Evolutionary conservation across 306 rosid genomes (phyloP), one percentile per base, ranked within the genome.

Genomic region (Ormosia semicastrata): DNA sequence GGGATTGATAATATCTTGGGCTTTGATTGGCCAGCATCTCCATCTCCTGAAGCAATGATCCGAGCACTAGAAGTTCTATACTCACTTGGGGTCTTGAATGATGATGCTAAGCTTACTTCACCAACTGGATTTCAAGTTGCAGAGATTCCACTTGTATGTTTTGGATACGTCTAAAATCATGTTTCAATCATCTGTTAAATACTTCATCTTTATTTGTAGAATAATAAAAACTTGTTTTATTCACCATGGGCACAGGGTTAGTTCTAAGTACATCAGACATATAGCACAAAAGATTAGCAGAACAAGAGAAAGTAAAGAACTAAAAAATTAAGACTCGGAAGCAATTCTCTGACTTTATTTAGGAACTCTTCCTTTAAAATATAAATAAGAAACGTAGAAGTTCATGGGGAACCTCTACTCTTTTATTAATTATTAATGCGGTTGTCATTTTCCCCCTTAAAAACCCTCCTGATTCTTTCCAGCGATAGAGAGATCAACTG

Each of bases 1-100:
- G 99, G 99, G 75, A 91, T 95, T 68, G 99, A 95, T 87, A 95
- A 93, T 80, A 95, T 95, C 70, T 71, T 95, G 87, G 95, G 99
- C 82, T 95, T 95, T 88, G 97, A 95, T 81, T 95, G 97, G 99
- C 99, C 92, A 59, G 94, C 98, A 50, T 89, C 99, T 88, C 99
- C 99, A 66, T 91, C 98, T 66, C 88, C 97, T 44, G 99, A 95
- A 88, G 93, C 97, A 79, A 91, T 95, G 99, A 88, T 95, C 82
- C 92, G 99, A 47, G 93, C 99, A 1, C 88, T 95, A 17, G 99
- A 95, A 89, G 90, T 95, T 74, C 94, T 95, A 67, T 95, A 89
- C 89, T 95, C 98, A 39, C 97, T 95, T 58, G 97, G 93, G 53
- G 90, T 91, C 73, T 80, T 95, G 89, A 94, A 93, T 78, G 95